These are phyloP conservation scores for Xerocomellus amylosporus DNA, from an alignment of 768 basidiomycete genomes.

Conservation along the genomic window DNA sequence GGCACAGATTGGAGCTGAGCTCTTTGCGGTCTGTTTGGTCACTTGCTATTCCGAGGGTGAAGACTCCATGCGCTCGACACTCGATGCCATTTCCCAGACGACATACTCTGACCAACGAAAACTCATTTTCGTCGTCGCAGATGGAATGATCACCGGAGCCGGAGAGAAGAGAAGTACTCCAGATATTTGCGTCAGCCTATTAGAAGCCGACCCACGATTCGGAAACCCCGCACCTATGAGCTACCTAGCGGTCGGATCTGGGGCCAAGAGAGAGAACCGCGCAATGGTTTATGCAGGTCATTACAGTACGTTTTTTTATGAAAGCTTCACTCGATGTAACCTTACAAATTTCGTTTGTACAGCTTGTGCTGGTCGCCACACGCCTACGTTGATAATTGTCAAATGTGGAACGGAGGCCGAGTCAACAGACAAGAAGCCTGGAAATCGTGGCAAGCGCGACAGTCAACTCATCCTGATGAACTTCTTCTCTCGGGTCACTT, in stretches of 20 bases:
- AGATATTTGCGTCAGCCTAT: constrained; percentile 87
- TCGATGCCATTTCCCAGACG: constrained; percentile 90
- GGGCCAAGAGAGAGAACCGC: constrained; percentile 85
- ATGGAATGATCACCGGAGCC: constrained; percentile 98
- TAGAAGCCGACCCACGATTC: constrained; percentile 93
- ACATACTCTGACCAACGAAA: constrained; percentile 92
- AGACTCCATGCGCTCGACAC: constrained; percentile 84
- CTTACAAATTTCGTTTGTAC: constrained; percentile 4
- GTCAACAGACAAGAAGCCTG: constrained; percentile 86
- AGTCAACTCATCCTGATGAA: constrained; percentile 99
- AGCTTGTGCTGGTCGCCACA: constrained; percentile 85
- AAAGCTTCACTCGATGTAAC: not conserved
- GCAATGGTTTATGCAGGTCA: constrained; percentile 99
- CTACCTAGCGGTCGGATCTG: constrained; percentile 87
- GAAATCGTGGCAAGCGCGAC: constrained; percentile 98
- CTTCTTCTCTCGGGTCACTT: constrained; percentile 98
- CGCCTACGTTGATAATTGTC: constrained; percentile 91
- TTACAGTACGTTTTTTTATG: constrained; percentile 66
- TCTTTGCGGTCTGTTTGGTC: constrained; percentile 93
- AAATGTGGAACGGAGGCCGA: constrained; percentile 94
- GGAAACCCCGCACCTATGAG: constrained; percentile 95
- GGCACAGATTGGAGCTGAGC: constrained; percentile 89
- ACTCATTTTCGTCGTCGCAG: constrained; percentile 89
- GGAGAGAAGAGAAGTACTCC: constrained; percentile 96
- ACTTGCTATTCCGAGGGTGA: constrained; percentile 98